A percentile compares a stretch with the other conserved stretches of the same genome.
Conservation (phyloP, 2,329 filamentous ascomycete genomes). For the Aspergillaceae sp. region DNA sequence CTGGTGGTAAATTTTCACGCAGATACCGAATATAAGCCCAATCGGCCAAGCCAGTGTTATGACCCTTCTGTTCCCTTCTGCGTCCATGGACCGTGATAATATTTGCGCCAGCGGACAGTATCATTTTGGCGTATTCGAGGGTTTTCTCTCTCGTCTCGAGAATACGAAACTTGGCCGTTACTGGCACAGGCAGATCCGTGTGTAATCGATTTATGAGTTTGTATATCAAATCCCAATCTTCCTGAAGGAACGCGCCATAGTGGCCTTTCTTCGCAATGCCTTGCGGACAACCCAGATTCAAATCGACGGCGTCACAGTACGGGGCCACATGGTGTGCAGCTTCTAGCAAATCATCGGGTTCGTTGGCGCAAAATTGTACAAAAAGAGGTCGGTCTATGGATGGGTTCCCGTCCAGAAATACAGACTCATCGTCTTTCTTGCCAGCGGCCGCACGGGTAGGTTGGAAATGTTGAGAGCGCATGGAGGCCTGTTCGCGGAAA, state of each 20-base stretch:
- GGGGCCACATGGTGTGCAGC: constrained; percentile 72
- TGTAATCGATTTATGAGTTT: constrained; percentile 78
- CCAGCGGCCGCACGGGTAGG: constrained; percentile 41
- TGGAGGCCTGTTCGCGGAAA: constrained; percentile 67
- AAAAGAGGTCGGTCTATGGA: constrained; percentile 77
- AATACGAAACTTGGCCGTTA: constrained; percentile 91
- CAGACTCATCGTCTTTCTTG: constrained; percentile 19
- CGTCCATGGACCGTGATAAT: constrained; percentile 90
- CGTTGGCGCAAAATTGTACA: constrained; percentile 76
- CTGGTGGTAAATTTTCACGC: constrained; percentile 69
- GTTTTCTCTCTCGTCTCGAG: constrained; percentile 81
- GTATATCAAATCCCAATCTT: constrained; percentile 77
- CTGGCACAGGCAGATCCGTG: constrained; percentile 65
- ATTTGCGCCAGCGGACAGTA: constrained; percentile 78
- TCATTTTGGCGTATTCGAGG: constrained; percentile 78
- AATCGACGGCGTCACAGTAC: constrained; percentile 87
- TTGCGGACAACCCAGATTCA: constrained; percentile 94
- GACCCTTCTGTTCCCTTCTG: constrained; percentile 84
- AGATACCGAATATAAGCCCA: constrained; percentile 80
- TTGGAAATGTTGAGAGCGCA: constrained; percentile 75
- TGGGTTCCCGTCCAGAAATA: constrained; percentile 79
- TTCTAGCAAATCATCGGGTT: constrained; percentile 40
- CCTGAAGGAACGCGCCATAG: constrained; percentile 91
- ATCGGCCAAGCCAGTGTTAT: constrained; percentile 86
- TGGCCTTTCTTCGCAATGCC: constrained; percentile 85